Evolutionary conservation across 2,329 filamentous ascomycete genomes (phyloP), one percentile per base, ranked within the genome.

Genomic region (Alternaria brassicicola): DNA sequence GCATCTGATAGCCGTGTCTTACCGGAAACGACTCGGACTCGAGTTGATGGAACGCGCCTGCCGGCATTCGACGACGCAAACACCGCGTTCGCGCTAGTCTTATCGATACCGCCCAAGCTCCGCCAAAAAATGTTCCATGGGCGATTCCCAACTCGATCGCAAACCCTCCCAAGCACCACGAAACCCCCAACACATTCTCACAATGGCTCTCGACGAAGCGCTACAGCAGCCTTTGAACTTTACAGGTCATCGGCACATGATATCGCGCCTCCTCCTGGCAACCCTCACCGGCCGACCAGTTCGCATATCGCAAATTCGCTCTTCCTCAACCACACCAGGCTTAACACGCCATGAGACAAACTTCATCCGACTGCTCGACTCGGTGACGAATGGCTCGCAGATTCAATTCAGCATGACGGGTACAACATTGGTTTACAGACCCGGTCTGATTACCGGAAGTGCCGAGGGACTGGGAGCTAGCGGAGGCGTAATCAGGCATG

Each of bases 331-430:
- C 38, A 89, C 90, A 70, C 93, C 95, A 1, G 95, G 95, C 71
- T 90, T 99, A 53, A 89, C 92, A 52, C 89, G 92, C 47, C 90
- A 97, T 81, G 95, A 99, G 80, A 89, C 98, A 71, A 98, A 95
- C 45, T 94, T 99, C 78, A 86, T 99, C 30, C 93, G 95, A 56
- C 90, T 99, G 17, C 88, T 99, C 73, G 95, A 98, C 78, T 86
- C 92, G 67, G 85, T 99, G 70, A 99, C 95, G 73, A 99, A 99
- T 83, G 95, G 95, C 79, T 91, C 91, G 57, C 88, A 90, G 55
- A 92, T 98, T 80, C 93, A 97, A 73, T 97, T 99, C 68, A 97
- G 93, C 10, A 95, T 96, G 80, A 97, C 93, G 1, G 95, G 95
- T 74, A 98, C 95, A 0, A 93, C 92, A 1, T 86, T 99, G 55